Conservation (phyloP, 148 eudicot genomes). For the Rhododendron ovatum region DNA sequence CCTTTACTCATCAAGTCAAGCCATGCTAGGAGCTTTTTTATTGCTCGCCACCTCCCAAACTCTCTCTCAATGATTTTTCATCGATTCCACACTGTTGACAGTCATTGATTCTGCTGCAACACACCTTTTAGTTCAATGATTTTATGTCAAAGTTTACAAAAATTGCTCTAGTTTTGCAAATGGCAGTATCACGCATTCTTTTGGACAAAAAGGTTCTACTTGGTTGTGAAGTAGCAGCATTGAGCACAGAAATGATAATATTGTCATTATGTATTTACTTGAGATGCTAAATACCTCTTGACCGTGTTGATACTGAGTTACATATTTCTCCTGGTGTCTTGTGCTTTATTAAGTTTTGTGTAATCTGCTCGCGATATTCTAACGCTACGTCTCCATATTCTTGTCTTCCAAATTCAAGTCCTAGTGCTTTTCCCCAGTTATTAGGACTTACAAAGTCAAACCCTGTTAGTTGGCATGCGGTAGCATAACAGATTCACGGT, state of each 20-base stretch:
- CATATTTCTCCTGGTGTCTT: background rate
- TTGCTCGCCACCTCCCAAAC: background rate
- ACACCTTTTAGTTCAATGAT: background rate
- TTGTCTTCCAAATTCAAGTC: background rate
- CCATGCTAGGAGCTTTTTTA: background rate
- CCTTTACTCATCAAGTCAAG: slow-evolving; percentile 46
- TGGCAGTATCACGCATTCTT: background rate
- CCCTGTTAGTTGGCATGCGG: background rate
- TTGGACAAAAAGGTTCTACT: background rate
- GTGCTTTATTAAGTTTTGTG: background rate
- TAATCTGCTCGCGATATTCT: background rate
- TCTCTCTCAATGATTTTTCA: no score
- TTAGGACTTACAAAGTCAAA: background rate
- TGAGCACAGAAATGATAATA: background rate
- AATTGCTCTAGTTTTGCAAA: background rate
- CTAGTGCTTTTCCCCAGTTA: background rate
- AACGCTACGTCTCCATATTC: background rate
- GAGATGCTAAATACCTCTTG: background rate
- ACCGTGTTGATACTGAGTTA: background rate
- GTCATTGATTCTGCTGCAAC: background rate
- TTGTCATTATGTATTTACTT: background rate
- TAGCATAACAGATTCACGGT: background rate
- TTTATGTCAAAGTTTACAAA: background rate
- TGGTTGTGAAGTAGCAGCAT: background rate
- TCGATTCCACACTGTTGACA: background rate